Conservation (phyloP, 2,329 filamentous ascomycete species). For the Colletotrichum filicis region DNA sequence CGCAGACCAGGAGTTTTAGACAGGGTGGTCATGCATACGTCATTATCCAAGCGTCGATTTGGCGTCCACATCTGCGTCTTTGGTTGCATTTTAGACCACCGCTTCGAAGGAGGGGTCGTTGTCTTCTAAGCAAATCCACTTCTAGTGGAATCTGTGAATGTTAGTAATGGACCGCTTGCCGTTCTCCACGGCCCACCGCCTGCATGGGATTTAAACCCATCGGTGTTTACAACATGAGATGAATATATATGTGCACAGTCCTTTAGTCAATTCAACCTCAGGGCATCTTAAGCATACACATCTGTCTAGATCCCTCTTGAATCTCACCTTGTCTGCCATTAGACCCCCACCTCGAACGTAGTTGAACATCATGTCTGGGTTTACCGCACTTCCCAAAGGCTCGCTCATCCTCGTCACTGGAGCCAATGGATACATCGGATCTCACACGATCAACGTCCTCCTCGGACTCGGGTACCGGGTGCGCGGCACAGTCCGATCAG, state of each 20-base stretch:
- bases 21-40: not conserved
- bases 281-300: not conserved
- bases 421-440: constrained; percentile 53
- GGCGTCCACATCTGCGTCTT: not conserved
- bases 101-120: not conserved
- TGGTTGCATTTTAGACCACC: not conserved
- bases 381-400: constrained; percentile 39
- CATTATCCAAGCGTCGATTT: not conserved
- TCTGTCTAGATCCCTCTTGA: not conserved
- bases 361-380: constrained; percentile 11
- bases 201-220: not conserved
- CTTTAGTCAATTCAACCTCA: not conserved
- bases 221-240: not conserved
- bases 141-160: not conserved
- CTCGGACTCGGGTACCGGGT: constrained; percentile 54
- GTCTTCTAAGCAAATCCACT: constrained; percentile 5
- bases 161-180: not conserved
- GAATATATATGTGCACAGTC: not conserved
- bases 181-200: not conserved
- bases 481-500: constrained; percentile 55
- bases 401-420: constrained; percentile 54
- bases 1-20: not conserved
- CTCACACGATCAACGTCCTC: constrained; percentile 50
- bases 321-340: no score
- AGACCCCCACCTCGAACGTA: no score